Evolutionary conservation across 2,329 filamentous ascomycete genomes (phyloP), one percentile per base, ranked within the genome.

Genomic region (Alternaria tenuissima): DNA sequence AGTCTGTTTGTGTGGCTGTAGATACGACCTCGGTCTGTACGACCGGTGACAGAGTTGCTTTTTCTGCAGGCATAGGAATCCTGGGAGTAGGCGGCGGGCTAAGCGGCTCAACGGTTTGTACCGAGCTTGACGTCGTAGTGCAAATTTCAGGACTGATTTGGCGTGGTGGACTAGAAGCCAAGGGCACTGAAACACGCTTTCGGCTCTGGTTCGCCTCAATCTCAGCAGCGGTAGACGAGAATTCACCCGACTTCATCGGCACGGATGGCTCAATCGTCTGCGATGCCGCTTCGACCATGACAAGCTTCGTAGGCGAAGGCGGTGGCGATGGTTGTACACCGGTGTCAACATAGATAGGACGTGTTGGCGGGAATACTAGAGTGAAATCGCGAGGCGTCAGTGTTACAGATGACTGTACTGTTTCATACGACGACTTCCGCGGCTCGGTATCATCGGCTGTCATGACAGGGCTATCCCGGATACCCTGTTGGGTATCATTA

Each of bases 261-360:
- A 62, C 48, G 16, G 64, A 46, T 16, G 62, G 55, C 39, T 73
- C 71, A 12, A 59, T 52, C 3, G 72, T 72, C 43, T 71, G 70
- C 12, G 61, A 69, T 20, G 65, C 61, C 16, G 64, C 64, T 49
- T 72, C 70, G 9, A 62, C 48, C 68, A 70, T 69, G 11, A 63
- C 42, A 8, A 74, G 69, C n/a, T 76, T 65, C 22, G 82, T 81
- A 57, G 92, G 92, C 2, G 93, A 96, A 3, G 90, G 85, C 2
- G 92, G 92, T 46, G 93, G 93, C 34, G 93, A 95, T 72, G 87
- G 95, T 76, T 97, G 94, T 32, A 92, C 85, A 4, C 89, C 91
- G n/a, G 85, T 86, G 72, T 96, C 91, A 39, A 87, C 86, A 80
- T 95, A 96, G 59, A 83, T 64, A 36, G 77, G 75, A 52, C 69